phyloP scores from a whole-genome alignment of 192 early-diverging fungal genomes.

The Spizellomyces sp. region DNA sequence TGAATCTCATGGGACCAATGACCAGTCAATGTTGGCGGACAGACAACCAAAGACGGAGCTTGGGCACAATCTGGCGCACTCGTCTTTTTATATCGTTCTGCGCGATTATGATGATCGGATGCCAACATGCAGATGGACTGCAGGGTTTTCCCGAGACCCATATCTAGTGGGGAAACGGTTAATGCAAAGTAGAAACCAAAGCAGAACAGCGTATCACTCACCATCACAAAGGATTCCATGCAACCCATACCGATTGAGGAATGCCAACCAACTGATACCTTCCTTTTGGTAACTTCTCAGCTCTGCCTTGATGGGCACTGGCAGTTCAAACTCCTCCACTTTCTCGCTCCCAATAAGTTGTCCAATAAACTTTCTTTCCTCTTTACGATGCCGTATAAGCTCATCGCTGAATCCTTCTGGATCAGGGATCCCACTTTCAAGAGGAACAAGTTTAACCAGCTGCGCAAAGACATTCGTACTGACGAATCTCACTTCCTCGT shows the following conservation, averaged over 20 bases:
- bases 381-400: conserved; percentile 77
- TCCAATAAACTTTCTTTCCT: conserved; percentile 90
- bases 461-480: conserved; percentile 94
- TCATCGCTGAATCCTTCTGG: conserved; percentile 82
- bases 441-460: conserved; percentile 91
- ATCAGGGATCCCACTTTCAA: conserved; percentile 94
- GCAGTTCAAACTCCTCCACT: conserved; percentile 83
- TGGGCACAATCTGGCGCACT: conserved; percentile 66
- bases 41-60: conserved; percentile 88
- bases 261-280: conserved; percentile 98
- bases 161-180: conserved; percentile 59
- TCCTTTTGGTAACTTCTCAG: conserved; percentile 97
- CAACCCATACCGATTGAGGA: conserved; percentile 93
- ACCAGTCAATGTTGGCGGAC: conserved; percentile 91
- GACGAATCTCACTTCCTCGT: conserved; percentile 86
- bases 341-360: conserved; percentile 91
- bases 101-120: conserved; percentile 80
- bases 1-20: conserved; percentile 97
- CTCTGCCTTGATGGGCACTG: conserved; percentile 89
- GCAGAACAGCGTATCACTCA: conserved; percentile 27
- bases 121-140: conserved; percentile 96
- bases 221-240: conserved; percentile 98
- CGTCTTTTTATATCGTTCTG: conserved; percentile 54
- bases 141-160: conserved; percentile 97
- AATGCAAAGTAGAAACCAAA: conserved; percentile 4